Conservation (phyloP, 495 filamentous ascomycete genomes). For the Penicillium silybi region DNA sequence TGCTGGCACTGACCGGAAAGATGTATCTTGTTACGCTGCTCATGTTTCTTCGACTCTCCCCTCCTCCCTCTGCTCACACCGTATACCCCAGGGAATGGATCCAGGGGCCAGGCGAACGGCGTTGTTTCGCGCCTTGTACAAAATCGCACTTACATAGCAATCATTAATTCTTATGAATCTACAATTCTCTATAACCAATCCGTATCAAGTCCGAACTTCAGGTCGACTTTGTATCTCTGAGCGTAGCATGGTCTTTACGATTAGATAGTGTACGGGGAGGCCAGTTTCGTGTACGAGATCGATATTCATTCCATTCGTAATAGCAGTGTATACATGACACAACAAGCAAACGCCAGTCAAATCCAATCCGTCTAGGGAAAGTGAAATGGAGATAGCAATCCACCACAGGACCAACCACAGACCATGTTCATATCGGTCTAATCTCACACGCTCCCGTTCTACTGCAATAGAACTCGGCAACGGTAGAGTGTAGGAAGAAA, state of each 20-base stretch:
- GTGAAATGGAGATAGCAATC: slow-evolving; percentile 1
- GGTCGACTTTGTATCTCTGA: no score
- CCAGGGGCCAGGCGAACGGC: slow-evolving; percentile 19
- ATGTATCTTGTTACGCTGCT: slow-evolving; percentile 6
- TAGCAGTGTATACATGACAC: slow-evolving; percentile 21
- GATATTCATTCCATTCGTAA: slow-evolving; percentile 27
- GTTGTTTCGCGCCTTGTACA: slow-evolving; percentile 20
- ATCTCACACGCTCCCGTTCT: slow-evolving; percentile 1
- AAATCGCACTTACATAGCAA: slow-evolving; percentile 19
- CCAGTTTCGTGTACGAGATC: neutral
- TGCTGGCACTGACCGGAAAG: neutral
- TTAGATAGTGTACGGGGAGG: neutral
- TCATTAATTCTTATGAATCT: slow-evolving; percentile 7
- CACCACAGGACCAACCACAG: slow-evolving; percentile 8
- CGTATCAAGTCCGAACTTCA: no score
- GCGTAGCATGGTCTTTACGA: no score
- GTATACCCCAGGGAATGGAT: slow-evolving; percentile 25
- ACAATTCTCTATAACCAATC: neutral
- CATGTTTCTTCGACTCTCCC: slow-evolving; percentile 16
- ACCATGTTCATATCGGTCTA: slow-evolving; percentile 29
- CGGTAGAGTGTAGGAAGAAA: slow-evolving; percentile 3
- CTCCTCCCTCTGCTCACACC: slow-evolving; percentile 18
- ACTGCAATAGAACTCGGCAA: neutral
- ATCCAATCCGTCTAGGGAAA: slow-evolving; percentile 12
- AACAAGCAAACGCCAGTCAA: slow-evolving; percentile 11